Conservation (phyloP, 2,329 filamentous ascomycete species). For the Fusarium circinatum region DNA sequence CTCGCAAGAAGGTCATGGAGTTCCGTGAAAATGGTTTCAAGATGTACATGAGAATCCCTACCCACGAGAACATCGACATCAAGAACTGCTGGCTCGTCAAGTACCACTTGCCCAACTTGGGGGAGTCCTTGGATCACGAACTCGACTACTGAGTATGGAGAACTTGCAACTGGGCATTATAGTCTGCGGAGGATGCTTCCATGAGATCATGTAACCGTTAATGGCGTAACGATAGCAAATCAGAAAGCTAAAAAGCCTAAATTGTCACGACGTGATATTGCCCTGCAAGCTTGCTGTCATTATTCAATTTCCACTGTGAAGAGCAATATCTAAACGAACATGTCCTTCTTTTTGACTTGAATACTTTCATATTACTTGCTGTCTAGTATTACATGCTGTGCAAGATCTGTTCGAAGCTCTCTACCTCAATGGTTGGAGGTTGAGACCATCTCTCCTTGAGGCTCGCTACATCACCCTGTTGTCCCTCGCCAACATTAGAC, state of each 20-base stretch:
- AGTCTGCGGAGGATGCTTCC: too few species aligned
- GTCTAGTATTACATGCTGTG: neutral
- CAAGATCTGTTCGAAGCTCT: neutral
- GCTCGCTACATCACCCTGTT: rapidly evolving
- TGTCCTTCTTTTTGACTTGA: neutral
- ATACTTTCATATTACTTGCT: rapidly evolving
- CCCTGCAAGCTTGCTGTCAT: neutral
- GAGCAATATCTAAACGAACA: rapidly evolving
- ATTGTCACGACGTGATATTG: neutral
- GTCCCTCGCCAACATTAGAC: neutral
- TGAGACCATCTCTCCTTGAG: conserved; percentile 18
- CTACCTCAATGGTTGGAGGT: neutral
- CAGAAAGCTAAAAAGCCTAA: neutral
- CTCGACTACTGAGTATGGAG: neutral
- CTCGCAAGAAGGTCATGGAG: neutral
- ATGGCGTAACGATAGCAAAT: neutral
- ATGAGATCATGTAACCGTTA: neutral
- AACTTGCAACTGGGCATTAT: too few species aligned
- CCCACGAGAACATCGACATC: neutral
- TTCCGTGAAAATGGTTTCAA: neutral
- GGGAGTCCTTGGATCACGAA: neutral
- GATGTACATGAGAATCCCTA: neutral
- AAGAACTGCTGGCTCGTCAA: neutral
- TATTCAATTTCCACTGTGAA: neutral
- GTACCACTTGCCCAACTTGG: neutral